These are phyloP conservation scores for Tripidium arundinaceum DNA, from an alignment of 202 grass and related monocot species.

Conservation along the genomic window DNA sequence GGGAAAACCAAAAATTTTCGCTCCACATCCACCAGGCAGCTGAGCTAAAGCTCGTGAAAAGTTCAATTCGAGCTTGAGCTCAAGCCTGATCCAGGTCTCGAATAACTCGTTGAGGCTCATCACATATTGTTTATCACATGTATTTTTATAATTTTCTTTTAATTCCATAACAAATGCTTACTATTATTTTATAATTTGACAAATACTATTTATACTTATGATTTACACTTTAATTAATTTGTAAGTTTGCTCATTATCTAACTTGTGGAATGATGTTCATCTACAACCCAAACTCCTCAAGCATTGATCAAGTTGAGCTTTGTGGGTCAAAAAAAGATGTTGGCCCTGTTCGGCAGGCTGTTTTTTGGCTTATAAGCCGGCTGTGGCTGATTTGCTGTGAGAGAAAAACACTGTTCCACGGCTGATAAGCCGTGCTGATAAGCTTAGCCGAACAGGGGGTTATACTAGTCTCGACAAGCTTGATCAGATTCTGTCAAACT, in stretches of 20 bases:
- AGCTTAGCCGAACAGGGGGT: no score
- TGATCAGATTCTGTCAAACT: no score
- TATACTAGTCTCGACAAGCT: no score
- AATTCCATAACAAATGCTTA: not conserved
- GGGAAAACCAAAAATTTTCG: not conserved
- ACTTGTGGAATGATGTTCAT: not conserved
- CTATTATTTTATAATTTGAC: not conserved
- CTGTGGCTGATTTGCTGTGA: no score
- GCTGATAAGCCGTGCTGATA: no score
- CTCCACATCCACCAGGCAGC: no score
- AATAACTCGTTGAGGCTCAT: not conserved
- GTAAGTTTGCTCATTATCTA: not conserved
- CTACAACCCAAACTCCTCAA: not conserved
- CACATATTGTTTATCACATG: not conserved
- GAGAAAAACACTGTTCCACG: no score
- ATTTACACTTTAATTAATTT: not conserved
- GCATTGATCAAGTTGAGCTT: no score
- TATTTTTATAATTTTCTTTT: not conserved
- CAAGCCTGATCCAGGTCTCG: not conserved
- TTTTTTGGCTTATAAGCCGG: no score
- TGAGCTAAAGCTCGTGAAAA: not conserved
- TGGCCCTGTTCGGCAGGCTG: no score
- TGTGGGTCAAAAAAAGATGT: no score
- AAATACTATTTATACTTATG: not conserved
- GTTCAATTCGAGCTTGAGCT: not conserved